These are phyloP conservation scores for Fusarium illudens DNA, from an alignment of 2,329 filamentous ascomycete species.

Conservation along the genomic window DNA sequence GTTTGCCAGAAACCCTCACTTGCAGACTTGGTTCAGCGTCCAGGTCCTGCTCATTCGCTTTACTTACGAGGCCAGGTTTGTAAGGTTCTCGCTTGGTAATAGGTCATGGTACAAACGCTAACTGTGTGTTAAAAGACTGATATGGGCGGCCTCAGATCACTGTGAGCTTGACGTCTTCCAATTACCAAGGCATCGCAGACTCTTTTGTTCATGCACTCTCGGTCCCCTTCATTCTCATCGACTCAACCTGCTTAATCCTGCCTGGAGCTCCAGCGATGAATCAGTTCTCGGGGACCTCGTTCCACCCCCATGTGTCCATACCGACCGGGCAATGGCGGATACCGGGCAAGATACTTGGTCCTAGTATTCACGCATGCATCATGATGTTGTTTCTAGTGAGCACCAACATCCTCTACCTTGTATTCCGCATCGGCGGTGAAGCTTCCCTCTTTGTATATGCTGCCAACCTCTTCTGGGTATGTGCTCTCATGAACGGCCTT, in stretches of 20 bases:
- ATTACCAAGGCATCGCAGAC: background rate
- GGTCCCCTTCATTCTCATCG: background rate
- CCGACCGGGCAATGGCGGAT: slow-evolving; percentile 10
- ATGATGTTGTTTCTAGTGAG: slow-evolving; percentile 19
- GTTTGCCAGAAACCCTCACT: background rate
- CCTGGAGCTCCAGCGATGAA: background rate
- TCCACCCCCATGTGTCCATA: background rate
- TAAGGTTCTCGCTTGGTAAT: background rate
- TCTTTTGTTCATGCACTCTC: background rate
- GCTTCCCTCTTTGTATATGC: background rate
- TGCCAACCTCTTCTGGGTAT: slow-evolving; percentile 10
- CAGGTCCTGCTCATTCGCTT: background rate
- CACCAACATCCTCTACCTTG: slow-evolving; percentile 13
- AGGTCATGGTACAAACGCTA: background rate
- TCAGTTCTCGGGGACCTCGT: background rate
- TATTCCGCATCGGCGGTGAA: slow-evolving; percentile 8
- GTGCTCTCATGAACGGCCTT: background rate
- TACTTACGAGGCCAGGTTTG: background rate
- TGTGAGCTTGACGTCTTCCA: background rate
- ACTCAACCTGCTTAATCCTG: background rate
- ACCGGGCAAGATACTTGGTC: slow-evolving; percentile 10
- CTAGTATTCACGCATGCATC: background rate
- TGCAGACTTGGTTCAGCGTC: background rate
- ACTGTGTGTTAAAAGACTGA: background rate
- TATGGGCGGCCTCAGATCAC: background rate